Conservation (phyloP, 2,329 filamentous ascomycete species). For the Ophiocordyceps robertsii region DNA sequence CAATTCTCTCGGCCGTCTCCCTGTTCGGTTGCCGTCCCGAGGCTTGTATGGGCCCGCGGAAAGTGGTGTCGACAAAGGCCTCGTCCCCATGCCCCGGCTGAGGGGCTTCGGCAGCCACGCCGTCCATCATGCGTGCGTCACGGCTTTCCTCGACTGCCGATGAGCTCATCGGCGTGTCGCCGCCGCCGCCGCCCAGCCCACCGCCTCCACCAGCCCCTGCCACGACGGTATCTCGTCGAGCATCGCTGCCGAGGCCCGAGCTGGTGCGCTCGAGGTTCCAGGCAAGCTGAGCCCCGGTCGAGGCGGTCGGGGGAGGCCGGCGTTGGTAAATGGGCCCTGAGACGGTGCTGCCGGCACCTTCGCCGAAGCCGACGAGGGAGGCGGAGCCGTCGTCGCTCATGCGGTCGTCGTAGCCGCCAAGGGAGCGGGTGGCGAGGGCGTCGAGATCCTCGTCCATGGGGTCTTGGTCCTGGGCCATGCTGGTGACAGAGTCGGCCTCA, state of each 20-base stretch:
- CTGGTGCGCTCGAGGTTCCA: constrained; percentile 36
- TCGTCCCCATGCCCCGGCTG: constrained; percentile 36
- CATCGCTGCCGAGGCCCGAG: constrained; percentile 24
- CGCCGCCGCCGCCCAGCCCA: constrained; percentile 7
- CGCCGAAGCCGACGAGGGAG: constrained; percentile 81
- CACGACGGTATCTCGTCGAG: constrained; percentile 15
- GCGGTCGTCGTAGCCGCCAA: constrained; percentile 48
- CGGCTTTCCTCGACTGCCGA: constrained; percentile 36
- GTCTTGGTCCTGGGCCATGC: constrained; percentile 28
- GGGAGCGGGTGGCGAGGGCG: constrained; percentile 29
- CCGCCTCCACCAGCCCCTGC: constrained; percentile 2
- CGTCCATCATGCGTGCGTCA: constrained; percentile 55
- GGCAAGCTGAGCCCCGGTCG: constrained; percentile 9
- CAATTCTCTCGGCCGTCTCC: constrained; percentile 51
- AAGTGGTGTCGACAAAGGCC: constrained; percentile 51
- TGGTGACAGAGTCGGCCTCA: constrained; percentile 46
- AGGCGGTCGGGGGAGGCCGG: constrained; percentile 27
- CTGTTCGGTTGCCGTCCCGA: constrained; percentile 14
- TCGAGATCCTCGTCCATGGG: constrained; percentile 42
- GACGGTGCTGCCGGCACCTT: constrained; percentile 76
- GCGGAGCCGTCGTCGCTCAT: constrained; percentile 78
- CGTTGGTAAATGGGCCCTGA: constrained; percentile 61
- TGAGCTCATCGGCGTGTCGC: constrained; percentile 30
- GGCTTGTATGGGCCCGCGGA: constrained; percentile 39
- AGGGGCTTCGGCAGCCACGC: constrained; percentile 44